Base-by-base conservation (phyloP, 768 basidiomycete genomes). In the Pleurotus tuber-regium region DNA sequence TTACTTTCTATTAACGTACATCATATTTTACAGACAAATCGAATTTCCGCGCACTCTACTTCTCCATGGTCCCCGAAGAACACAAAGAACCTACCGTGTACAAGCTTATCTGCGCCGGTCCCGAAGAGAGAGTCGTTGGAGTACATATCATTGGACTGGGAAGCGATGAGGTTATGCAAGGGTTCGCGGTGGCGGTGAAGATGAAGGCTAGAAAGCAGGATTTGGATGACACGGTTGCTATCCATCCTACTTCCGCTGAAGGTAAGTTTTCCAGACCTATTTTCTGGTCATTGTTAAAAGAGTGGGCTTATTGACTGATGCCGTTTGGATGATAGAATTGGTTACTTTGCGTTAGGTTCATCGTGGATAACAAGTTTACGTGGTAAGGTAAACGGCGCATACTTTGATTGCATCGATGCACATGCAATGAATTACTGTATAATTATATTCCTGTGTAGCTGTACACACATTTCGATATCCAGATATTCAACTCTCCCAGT, bases 71-170 rank as follows among this genome's bases (percentile, higher is more conserved):
- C 33, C 79, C 81, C 1, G 90, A 95, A 54, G 77, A 85, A 36
- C 90, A 98, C 76, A 98, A 97, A 69, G 92, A 97, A 60, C 97
- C 97, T 1, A 89, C 95, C 0, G 76, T 93, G 51, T 93, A 94
- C 77, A 99, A 98, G 73, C 79, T 99, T 29, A 73, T 99, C 60
- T 84, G 83, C 49, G 83, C 81, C 6, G 94, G 95, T 1, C 82
- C 83, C 11, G 93, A 98, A 61, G 94, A 98, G 68, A 89, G 88
- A 61, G 87, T 99, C 33, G 92, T 98, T n/a, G 97, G 97, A 9
- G 72, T 98, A 39, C 97, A 98, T 70, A 83, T 98, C 57, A 83
- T 98, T 52, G 97, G 97, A 5, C 63, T 77, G 55, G 97, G 97
- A 36, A 89, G 87, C 61, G 97, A 99, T 64, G 97, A 99, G 70